Evolutionary conservation across 176 grass and related monocot genomes (phyloP).

Genomic region (Hsuehochloa calcarea): DNA sequence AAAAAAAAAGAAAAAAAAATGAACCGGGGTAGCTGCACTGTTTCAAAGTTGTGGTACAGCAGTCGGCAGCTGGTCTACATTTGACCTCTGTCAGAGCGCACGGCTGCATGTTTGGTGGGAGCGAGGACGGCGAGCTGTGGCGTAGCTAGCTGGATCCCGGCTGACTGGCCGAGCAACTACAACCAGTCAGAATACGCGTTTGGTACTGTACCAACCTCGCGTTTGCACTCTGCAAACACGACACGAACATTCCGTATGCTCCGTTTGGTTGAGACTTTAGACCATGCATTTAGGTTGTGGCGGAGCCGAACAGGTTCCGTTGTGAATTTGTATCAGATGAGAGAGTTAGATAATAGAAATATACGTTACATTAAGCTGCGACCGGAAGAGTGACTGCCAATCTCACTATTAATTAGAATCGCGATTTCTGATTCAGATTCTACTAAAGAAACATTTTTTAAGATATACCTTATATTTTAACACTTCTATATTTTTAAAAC

Average conservation of each 20-base stretch:
- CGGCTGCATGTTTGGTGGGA: not conserved
- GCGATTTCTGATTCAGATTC: too few species aligned
- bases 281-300: not conserved
- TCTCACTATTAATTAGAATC: too few species aligned
- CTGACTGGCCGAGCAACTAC: not conserved
- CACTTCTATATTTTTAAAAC: too few species aligned
- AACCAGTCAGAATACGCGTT: slow-evolving; percentile 10
- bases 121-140: not conserved
- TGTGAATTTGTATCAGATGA: too few species aligned
- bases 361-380: too few species aligned
- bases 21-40: not conserved
- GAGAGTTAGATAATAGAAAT: too few species aligned
- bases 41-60: not conserved
- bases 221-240: not conserved
- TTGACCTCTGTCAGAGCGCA: slow-evolving; percentile 5
- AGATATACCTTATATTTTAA: too few species aligned
- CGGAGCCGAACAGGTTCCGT: too few species aligned
- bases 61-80: not conserved
- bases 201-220: not conserved
- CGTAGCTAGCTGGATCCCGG: slow-evolving; percentile 1
- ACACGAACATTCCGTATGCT: not conserved
- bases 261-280: not conserved
- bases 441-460: too few species aligned
- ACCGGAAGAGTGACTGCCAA: too few species aligned
- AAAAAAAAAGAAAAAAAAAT: too few species aligned